Evolutionary conservation across 83 land plant genomes (phyloP).

Genomic region (Diphasiastrum complanatum): DNA sequence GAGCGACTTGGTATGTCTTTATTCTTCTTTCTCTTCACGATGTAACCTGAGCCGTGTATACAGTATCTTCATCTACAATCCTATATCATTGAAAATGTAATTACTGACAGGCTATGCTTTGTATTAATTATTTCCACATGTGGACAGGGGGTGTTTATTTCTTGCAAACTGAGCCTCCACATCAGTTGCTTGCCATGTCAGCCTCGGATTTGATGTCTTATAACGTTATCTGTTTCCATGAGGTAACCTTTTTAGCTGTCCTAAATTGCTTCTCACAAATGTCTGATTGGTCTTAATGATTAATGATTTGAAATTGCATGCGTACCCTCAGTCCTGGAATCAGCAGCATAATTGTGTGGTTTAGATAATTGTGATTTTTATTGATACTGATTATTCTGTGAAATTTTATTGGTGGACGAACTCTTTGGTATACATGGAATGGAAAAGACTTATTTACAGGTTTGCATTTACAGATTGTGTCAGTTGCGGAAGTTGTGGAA

Average conservation of each 20-base stretch:
- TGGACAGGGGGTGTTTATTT: constrained; percentile 29
- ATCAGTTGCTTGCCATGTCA: constrained; percentile 20
- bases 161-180: constrained; percentile 42
- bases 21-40: neutral
- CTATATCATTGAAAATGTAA: neutral
- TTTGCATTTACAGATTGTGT: constrained; percentile 22
- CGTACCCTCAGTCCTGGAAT: no score
- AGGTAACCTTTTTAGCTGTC: constrained; percentile 26
- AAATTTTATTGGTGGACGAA: no score
- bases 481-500: constrained; percentile 30
- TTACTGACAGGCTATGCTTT: neutral
- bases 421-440: no score
- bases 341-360: no score
- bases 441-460: no score
- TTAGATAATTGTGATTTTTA: no score
- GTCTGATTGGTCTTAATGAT: no score
- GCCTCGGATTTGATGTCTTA: constrained; percentile 39
- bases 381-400: no score
- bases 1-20: constrained; percentile 26
- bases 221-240: constrained; percentile 38
- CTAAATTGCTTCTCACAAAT: no score
- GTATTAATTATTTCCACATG: neutral
- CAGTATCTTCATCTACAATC: neutral
- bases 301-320: no score
- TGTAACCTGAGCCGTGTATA: no score